These are phyloP conservation scores for Hypholoma sublateritium DNA, from an alignment of 768 basidiomycete species.

Conservation along the genomic window DNA sequence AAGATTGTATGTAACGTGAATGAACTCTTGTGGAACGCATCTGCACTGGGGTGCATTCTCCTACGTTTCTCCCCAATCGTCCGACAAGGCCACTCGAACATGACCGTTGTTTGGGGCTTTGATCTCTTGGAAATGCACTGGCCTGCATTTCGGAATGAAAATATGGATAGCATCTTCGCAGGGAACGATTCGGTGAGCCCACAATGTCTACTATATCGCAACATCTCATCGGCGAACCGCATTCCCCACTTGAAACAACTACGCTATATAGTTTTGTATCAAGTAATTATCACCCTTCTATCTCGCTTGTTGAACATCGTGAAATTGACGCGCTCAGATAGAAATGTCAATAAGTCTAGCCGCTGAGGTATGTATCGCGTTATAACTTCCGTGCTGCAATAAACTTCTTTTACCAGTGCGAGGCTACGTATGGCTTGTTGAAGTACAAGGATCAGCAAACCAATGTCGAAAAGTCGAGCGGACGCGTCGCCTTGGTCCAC, in stretches of 20 bases:
- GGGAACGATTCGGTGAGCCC: slow-evolving; percentile 30
- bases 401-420: slow-evolving; percentile 17
- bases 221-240: not conserved
- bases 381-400: not conserved
- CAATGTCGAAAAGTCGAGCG: slow-evolving; percentile 21
- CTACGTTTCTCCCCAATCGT: too few species aligned
- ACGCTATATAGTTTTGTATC: slow-evolving; percentile 18
- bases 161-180: slow-evolving; percentile 33
- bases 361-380: slow-evolving; percentile 26
- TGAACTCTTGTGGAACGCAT: too few species aligned
- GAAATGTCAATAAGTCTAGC: slow-evolving; percentile 32
- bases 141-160: slow-evolving; percentile 26
- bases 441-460: slow-evolving; percentile 32
- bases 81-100: slow-evolving; percentile 1
- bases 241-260: not conserved
- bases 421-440: slow-evolving; percentile 33
- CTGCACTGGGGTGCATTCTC: too few species aligned
- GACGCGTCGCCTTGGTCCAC: slow-evolving; percentile 22
- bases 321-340: slow-evolving; percentile 10
- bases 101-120: slow-evolving; percentile 33
- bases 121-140: slow-evolving; percentile 33
- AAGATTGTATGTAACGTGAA: too few species aligned
- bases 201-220: not conserved
- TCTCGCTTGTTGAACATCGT: not conserved
- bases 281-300: slow-evolving; percentile 8